phyloP scores from a whole-genome alignment of 306 rosid genomes.

The Cucumis sativus region DNA sequence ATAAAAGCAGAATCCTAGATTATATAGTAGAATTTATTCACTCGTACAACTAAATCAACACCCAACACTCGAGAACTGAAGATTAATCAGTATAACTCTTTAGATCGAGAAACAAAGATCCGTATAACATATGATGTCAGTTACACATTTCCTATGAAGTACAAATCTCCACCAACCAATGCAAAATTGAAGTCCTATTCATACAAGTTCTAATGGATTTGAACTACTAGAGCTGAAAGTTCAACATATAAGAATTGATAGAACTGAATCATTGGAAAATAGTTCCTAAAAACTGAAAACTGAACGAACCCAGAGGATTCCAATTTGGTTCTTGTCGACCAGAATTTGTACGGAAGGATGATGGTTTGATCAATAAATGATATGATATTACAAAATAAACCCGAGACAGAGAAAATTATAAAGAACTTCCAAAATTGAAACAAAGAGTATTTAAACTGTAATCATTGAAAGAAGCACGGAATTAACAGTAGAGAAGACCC shows the following conservation, averaged over 20 bases:
- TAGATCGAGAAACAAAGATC: not conserved
- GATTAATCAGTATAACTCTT: not conserved
- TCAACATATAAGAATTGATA: not conserved
- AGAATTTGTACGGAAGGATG: not conserved
- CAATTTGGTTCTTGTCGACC: not conserved
- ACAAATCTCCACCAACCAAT: not conserved
- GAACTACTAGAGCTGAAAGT: not conserved
- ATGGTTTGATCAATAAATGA: not conserved
- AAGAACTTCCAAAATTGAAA: not conserved
- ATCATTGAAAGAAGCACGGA: not conserved
- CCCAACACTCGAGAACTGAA: not conserved
- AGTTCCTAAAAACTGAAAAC: not conserved
- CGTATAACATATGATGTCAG: not conserved
- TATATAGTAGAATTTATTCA: not conserved
- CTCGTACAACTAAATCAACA: not conserved
- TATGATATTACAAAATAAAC: not conserved
- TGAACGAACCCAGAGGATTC: not conserved
- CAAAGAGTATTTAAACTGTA: not conserved
- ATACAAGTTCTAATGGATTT: not conserved
- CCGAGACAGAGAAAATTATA: not conserved
- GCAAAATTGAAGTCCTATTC: not conserved
- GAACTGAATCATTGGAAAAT: not conserved
- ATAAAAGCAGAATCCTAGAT: not conserved
- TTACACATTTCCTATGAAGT: not conserved
- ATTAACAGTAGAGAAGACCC: not conserved